Base-by-base conservation (phyloP, 2,329 filamentous ascomycete species). In the Paracamarosporium sp. region DNA sequence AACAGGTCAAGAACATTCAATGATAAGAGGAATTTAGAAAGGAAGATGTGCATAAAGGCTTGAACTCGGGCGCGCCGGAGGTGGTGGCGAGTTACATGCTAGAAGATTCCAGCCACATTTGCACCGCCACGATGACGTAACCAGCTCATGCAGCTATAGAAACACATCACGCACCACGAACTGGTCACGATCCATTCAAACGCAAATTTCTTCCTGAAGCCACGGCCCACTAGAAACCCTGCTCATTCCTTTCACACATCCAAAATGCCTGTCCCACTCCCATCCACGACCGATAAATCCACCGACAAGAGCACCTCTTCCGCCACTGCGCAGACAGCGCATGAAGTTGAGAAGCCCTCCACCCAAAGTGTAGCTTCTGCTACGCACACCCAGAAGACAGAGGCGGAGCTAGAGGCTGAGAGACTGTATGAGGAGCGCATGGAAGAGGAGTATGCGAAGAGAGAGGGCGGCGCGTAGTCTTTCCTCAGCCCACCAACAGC, bases 371-470 rank as follows among this genome's bases (percentile, higher is more conserved):
- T 73, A 56, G 65, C 68, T 4, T 71, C 67, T 11, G 64, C 67
- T 15, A 62, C 53, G 5, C 60, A 70, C 20, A 59, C 67, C 22
- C 31, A 66, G 50, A 74, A 73, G 55, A 71, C 68, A 0, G 68
- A 73, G 53, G 66, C 64, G 9, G 72, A 76, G 59, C 60, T 66
- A 13, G 70, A 73, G 48, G 72, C 73, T 1, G 75, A 76, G 52
- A 62, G 64, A 33, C 27, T 73, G 51, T 77, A 77, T 33, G 70
- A 77, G 52, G 74, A 76, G 64, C 60, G 71, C 8, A 77, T 78
- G 28, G 74, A 78, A 64, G 75, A 76, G 61, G 75, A 78, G 57
- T 78, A 76, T 60, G 74, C 74, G 6, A 78, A 78, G 66, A 50
- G 74, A 3, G 74, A 78, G 63, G 73, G 75, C 0, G 74, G 74